A percentile compares a stretch with the other conserved stretches of the same genome.
phyloP scores from a whole-genome alignment of 2,329 filamentous ascomycete genomes.

The Aspergillus ochraceoroseus region DNA sequence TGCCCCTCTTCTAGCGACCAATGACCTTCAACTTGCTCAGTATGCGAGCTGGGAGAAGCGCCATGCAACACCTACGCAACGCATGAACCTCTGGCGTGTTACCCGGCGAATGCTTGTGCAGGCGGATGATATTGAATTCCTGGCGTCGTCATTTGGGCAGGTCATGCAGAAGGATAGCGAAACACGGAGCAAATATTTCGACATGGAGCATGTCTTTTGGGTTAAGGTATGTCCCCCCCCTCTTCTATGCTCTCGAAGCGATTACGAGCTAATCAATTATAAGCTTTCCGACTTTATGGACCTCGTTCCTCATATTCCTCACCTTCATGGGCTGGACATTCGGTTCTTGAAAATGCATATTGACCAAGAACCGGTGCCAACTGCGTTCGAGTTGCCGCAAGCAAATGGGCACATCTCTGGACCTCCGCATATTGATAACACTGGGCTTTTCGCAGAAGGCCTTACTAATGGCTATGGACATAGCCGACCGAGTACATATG shows the following conservation, averaged over 20 bases:
- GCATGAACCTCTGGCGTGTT: slow-evolving; percentile 47
- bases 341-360: slow-evolving; percentile 42
- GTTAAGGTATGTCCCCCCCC: slow-evolving; percentile 40
- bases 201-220: slow-evolving; percentile 50
- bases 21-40: slow-evolving; percentile 47
- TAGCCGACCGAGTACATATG: slow-evolving; percentile 39
- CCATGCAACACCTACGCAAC: slow-evolving; percentile 41
- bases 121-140: slow-evolving; percentile 37
- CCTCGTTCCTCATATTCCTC: slow-evolving; percentile 46
- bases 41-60: slow-evolving; percentile 47
- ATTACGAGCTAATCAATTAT: not conserved
- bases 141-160: slow-evolving; percentile 37
- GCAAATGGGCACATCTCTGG: slow-evolving; percentile 31
- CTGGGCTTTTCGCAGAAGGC: slow-evolving; percentile 26
- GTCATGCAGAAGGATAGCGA: slow-evolving; percentile 42
- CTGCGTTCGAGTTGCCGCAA: slow-evolving; percentile 20
- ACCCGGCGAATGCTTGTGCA: slow-evolving; percentile 45
- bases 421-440: slow-evolving; percentile 19
- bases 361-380: slow-evolving; percentile 32
- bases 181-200: slow-evolving; percentile 46
- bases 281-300: slow-evolving; percentile 50
- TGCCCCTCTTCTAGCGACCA: slow-evolving; percentile 47
- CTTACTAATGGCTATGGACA: slow-evolving; percentile 36
- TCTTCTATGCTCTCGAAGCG: not conserved
- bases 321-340: slow-evolving; percentile 43